Base-by-base conservation (phyloP, 2,329 filamentous ascomycete species). In the Nigrospora oryzae region DNA sequence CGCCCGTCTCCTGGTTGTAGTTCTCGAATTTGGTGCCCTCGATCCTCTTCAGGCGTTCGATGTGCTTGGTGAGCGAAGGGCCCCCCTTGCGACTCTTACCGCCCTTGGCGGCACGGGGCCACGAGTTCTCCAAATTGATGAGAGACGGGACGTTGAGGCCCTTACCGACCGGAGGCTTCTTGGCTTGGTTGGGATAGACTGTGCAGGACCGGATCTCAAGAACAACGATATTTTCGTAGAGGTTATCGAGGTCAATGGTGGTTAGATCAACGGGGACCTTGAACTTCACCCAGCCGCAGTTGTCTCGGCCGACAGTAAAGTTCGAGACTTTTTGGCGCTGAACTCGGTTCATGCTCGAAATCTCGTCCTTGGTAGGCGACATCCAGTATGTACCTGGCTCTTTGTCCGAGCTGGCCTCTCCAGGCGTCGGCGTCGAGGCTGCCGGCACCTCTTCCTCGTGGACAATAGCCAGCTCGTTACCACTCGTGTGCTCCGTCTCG, bases 41-140 rank as follows among this genome's bases (percentile, higher is more conserved):
- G 34, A 96, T 89, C 47, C 77, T 80, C 71, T 82, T 86, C 19
- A 98, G 78, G 44, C 87, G 84, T 49, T 84, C 80, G 45, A 96
- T 68, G 63, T 98, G 93, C 66, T 89, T 95, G 34, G 83, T 77
- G 51, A 89, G 81, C 30, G 82, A 77, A 19, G 76, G 74, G n/a
- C 77, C 77, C n/a, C 38, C 38, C 40, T 48, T 48, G 30, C 40
- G 36, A 23, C 33, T 33, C 49, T 70, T 77, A 50, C 78, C 84
- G 38, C 81, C 76, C 46, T 61, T 77, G 58, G 55, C 66, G 56
- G 74, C 77, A 46, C 91, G 85, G 30, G 93, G 93, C 84, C 88
- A 97, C 0, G 90, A 95, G 60, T 97, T 91, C 61, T 93, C 84
- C 11, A 98, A 76, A n/a, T 77, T 80, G 51, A 98, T 90, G 34